Evolutionary conservation across 2,329 filamentous ascomycete genomes (phyloP), one percentile per base, ranked within the genome.

Genomic region (Xylariaceae sp.): DNA sequence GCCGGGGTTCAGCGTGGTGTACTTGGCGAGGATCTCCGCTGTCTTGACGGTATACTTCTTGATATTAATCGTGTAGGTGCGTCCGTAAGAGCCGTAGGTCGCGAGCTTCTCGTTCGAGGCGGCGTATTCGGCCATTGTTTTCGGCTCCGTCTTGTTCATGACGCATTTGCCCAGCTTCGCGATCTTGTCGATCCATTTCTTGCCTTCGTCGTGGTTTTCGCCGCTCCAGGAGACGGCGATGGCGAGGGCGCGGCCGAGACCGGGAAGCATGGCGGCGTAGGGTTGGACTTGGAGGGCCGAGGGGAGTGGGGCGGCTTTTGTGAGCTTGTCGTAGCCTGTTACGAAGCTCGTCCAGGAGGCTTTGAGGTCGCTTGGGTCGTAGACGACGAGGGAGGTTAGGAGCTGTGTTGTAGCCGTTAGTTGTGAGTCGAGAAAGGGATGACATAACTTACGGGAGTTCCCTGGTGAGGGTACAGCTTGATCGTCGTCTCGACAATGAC

Each of bases 401-500:
- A 49, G 17, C 4, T 39, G 53, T 5, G 45, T 23, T 1, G 17
- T 11, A 37, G 9, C 1, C 8, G 10, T 35, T 13, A 44, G 41
- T 13, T 9, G 8, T 17, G 11, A 44, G 41, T 44, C 11, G 23
- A 35, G 6, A 17, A 10, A 39, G 35, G 35, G 35, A 13, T 44
- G 41, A 17, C 17, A 17, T 17, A 17, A 61, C 60, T 57, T 62
- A 72, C 71, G 2, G 41, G 11, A 4, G 41, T n/a, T 62, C 68
- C 65, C 30, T 67, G 66, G 7, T 70, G 55, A 2, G 69, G 66
- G 58, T 76, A 76, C 0, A 76, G 64, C 60, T 73, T 76, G 59
- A 78, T 68, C 4, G 68, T 72, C 4, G 77, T 41, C 57, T 77
- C 74, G 3, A 75, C 71, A 51, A 78, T 72, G 6, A 76, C 65